Base-by-base conservation (phyloP, 352 stramenopile species). In the Phytophthora colocasiae region DNA sequence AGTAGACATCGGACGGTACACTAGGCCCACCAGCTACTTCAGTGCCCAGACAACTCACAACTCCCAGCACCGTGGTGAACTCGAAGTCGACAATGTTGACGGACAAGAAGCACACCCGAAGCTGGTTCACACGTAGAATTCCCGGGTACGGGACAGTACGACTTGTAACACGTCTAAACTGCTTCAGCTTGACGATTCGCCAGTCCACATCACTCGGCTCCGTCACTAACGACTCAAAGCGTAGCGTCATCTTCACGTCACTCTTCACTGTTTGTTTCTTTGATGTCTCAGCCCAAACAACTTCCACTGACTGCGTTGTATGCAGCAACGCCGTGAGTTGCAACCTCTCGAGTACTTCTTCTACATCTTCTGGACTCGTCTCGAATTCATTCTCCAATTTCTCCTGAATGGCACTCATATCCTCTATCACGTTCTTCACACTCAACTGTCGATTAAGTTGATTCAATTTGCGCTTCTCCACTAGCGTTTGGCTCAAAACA, bases 121-220 rank as follows among this genome's bases (percentile, higher is more conserved):
- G 27, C 27, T 31, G 27, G 27, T 31, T 31, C 27, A 7, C 27
- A 31, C 27, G 6, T 7, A 7, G 27, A 7, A 31, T 31, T 31
- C 27, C 27, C 27, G 27, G 27, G 6, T 7, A 31, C 27, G 27
- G 27, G 27, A 31, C 27, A 31, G n/a, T n/a, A 11, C 48, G 50
- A 12, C 45, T 63, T 14, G 57, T n/a, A 11, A 63, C 44, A 4
- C 60, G 52, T 34, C 60, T 31, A 6, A 38, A 19, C 38, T 69
- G 52, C 17, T 53, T 63, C 45, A 69, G 52, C 19, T 39, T 51
- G 17, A 60, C 24, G 31, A 81, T 73, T 8, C 58, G 56, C 73
- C 73, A 81, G 41, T 81, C 73, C 14, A 81, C 41, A 15, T 81
- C 69, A 14, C 73, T 55, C 0, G 73, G 73, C 4, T 63, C 24